Conservation (phyloP, 179 eudicot species). For the Nepenthes alata region DNA sequence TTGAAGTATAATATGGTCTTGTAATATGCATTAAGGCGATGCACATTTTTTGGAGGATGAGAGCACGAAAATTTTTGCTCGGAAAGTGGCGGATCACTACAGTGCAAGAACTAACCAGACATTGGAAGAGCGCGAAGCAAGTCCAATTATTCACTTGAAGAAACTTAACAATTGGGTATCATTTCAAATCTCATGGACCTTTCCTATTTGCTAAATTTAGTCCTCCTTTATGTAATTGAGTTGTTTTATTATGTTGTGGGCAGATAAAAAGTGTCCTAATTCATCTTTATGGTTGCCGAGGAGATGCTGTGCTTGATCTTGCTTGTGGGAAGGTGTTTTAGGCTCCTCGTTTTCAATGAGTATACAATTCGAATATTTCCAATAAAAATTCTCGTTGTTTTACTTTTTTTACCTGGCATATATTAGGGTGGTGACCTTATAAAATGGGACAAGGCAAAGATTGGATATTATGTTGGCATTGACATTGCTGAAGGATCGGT, state of each 20-base stretch:
- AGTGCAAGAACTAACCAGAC: conserved; percentile 95
- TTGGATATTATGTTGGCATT: conserved; percentile 92
- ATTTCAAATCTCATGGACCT: background rate
- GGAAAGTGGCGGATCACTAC: conserved; percentile 95
- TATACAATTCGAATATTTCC: background rate
- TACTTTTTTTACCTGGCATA: conserved; percentile 1
- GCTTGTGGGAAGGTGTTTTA: conserved; percentile 93
- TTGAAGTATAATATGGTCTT: background rate
- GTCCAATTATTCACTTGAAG: conserved; percentile 92
- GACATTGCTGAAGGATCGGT: conserved; percentile 98
- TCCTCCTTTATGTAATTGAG: background rate
- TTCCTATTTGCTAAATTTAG: background rate
- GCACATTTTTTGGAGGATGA: conserved; percentile 55
- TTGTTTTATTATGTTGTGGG: conserved; percentile 2
- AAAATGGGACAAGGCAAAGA: conserved; percentile 96
- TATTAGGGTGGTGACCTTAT: conserved; percentile 91
- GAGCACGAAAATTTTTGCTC: conserved; percentile 46
- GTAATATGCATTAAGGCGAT: conserved; percentile 36
- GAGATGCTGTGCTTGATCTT: conserved; percentile 92
- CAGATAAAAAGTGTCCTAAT: conserved; percentile 94
- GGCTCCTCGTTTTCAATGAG: conserved; percentile 2
- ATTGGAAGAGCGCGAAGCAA: conserved; percentile 89
- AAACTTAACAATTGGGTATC: conserved; percentile 94
- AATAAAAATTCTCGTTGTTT: background rate
- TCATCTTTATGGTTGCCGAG: conserved; percentile 73